Percentiles rank a stretch among this genome's conserved stretches.
Evolutionary conservation across 257 asterid species (phyloP).

Genomic region (Handroanthus guayacan): DNA sequence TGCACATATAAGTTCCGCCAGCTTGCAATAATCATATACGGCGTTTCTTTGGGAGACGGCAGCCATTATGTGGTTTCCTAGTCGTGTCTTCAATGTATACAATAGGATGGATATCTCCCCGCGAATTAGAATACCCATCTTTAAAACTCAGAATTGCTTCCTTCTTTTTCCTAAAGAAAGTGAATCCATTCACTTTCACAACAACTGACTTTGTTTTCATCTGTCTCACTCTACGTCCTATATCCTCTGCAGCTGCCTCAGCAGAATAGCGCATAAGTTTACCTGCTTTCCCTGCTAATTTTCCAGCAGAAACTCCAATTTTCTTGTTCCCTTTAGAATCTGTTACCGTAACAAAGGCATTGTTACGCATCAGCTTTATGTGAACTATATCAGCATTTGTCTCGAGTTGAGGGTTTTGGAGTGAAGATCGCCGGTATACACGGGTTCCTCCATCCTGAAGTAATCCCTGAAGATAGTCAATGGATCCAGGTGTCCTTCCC

Average conservation of each 20-base stretch:
- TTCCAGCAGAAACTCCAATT: conserved; percentile 74
- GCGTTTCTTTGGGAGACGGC: conserved; percentile 78
- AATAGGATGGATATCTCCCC: conserved; percentile 70
- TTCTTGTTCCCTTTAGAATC: conserved; percentile 84
- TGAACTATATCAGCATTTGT: conserved; percentile 86
- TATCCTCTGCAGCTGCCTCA: conserved; percentile 87
- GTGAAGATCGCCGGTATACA: conserved; percentile 17
- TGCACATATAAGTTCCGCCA: conserved; percentile 17
- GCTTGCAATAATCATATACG: conserved; percentile 57
- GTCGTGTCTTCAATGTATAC: conserved; percentile 90
- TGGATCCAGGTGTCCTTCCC: conserved; percentile 37
- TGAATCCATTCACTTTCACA: conserved; percentile 82
- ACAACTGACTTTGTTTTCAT: conserved; percentile 76
- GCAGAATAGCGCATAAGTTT: conserved; percentile 70
- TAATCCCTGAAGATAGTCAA: conserved; percentile 38
- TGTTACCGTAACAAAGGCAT: conserved; percentile 78
- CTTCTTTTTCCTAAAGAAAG: conserved; percentile 76
- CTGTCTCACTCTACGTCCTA: conserved; percentile 75
- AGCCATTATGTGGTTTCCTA: conserved; percentile 85
- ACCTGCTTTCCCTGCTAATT: conserved; percentile 71
- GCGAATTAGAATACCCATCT: conserved; percentile 80
- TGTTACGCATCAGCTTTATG: conserved; percentile 84
- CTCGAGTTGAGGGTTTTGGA: conserved; percentile 49
- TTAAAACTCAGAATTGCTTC: conserved; percentile 74
- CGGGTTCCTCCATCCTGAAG: conserved; percentile 25